A percentile compares a stretch with the other conserved stretches of the same genome.
Evolutionary conservation across 106 monocot genomes (phyloP).

Genomic region (Acanthochlamys bracteata): DNA sequence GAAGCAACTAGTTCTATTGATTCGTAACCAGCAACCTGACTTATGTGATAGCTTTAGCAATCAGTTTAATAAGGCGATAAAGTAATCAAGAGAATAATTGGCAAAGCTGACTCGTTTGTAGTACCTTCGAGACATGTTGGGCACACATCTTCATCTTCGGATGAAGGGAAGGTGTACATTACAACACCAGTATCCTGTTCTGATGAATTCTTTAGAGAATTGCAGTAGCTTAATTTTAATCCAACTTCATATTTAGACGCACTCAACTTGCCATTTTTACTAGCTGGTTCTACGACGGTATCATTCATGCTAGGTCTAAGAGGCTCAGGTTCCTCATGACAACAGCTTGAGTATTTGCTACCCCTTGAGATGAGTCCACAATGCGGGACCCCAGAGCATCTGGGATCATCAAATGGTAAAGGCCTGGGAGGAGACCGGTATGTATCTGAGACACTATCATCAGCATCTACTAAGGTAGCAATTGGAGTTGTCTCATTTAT

Average conservation of each 20-base stretch:
- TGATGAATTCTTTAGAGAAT: conserved; percentile 27
- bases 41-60: neutral
- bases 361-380: conserved; percentile 26
- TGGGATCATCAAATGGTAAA: conserved; percentile 77
- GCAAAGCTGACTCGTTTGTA: neutral
- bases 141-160: conserved; percentile 87
- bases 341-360: conserved; percentile 46
- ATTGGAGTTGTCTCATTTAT: conserved; percentile 18
- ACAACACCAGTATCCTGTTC: conserved; percentile 18
- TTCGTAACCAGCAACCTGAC: too few species aligned
- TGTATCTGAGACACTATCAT: conserved; percentile 41
- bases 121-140: conserved; percentile 96
- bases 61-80: neutral
- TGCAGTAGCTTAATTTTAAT: conserved; percentile 22
- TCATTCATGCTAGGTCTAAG: conserved; percentile 25
- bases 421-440: conserved; percentile 69
- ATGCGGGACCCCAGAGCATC: conserved; percentile 30
- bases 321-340: conserved; percentile 46
- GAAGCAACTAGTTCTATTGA: too few species aligned
- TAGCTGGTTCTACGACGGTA: conserved; percentile 13
- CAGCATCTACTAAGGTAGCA: conserved; percentile 12
- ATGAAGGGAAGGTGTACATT: conserved; percentile 32
- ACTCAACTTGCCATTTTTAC: conserved; percentile 15
- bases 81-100: neutral
- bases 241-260: conserved; percentile 20